phyloP scores from a whole-genome alignment of 371 early-diverging fungal species.

The Rhizopus microsporus region DNA sequence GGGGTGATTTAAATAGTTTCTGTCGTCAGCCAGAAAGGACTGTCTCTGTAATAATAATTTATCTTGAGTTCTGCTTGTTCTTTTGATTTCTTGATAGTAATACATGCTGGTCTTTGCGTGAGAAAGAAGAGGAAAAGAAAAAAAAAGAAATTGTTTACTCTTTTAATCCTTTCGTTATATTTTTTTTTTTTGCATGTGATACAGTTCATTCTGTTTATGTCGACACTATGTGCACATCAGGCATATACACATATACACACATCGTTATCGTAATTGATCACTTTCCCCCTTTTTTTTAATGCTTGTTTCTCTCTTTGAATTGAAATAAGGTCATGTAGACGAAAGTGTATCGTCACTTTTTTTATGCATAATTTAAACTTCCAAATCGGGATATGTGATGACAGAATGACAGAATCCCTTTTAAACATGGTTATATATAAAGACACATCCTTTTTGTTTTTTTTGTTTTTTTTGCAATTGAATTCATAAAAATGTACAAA shows the following conservation, averaged over 20 bases:
- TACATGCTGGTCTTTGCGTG: conserved; percentile 23
- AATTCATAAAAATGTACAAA: not conserved
- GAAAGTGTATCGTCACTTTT: conserved; percentile 12
- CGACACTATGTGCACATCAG: not conserved
- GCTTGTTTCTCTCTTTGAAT: not conserved
- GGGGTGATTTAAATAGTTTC: conserved; percentile 53
- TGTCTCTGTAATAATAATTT: conserved; percentile 56
- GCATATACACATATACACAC: not conserved
- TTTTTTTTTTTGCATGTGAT: conserved; percentile 36
- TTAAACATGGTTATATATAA: not conserved
- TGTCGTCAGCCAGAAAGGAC: conserved; percentile 53
- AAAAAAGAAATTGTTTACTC: conserved; percentile 34
- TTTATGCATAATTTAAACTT: not conserved
- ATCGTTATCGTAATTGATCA: not conserved
- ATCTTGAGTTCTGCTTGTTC: conserved; percentile 51
- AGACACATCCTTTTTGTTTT: conserved; percentile 1
- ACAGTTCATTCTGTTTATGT: conserved; percentile 16
- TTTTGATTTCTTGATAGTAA: conserved; percentile 10
- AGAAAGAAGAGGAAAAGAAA: conserved; percentile 3
- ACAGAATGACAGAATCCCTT: conserved; percentile 13
- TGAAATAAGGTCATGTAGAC: conserved; percentile 14
- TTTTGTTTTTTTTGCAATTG: not conserved
- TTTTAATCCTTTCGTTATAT: conserved; percentile 42
- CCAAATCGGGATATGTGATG: conserved; percentile 6
- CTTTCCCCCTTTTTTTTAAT: not conserved